A percentile compares a stretch with the other conserved stretches of the same genome.
Evolutionary conservation across 164 flowering plant species (phyloP).

Genomic region (Piper longum): DNA sequence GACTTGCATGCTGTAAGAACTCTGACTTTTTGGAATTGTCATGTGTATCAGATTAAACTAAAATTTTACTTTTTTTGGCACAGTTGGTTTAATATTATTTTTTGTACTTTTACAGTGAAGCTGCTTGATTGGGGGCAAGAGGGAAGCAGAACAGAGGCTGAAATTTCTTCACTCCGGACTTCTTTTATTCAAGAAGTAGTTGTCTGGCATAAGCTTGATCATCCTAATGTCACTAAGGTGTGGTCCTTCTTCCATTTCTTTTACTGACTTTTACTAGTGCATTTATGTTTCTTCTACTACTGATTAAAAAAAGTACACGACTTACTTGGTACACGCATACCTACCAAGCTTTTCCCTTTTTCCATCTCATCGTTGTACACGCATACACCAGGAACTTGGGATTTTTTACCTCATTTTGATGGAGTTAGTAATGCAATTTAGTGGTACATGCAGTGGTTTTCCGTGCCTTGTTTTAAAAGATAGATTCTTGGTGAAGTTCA

Average conservation of each 20-base stretch:
- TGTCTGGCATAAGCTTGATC: slow-evolving; percentile 97
- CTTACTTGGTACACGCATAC: no score
- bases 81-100: neutral
- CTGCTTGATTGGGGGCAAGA: slow-evolving; percentile 98
- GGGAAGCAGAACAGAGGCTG: slow-evolving; percentile 79
- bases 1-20: no score
- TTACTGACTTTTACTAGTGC: neutral
- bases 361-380: no score
- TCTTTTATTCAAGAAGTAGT: slow-evolving; percentile 90
- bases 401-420: no score
- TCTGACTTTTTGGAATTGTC: no score
- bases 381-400: no score
- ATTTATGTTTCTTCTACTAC: neutral
- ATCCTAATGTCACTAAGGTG: slow-evolving; percentile 98
- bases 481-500: slow-evolving; percentile 43
- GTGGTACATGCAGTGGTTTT: neutral
- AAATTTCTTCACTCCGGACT: slow-evolving; percentile 57
- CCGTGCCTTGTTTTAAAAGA: neutral
- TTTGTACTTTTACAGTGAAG: slow-evolving; percentile 42
- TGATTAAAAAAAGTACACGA: neutral
- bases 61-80: no score
- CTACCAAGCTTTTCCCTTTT: no score
- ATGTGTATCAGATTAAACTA: no score
- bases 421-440: no score
- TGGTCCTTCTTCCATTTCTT: neutral